A percentile compares a stretch with the other conserved stretches of the same genome.
These are phyloP conservation scores for Diplosphaera chodatii DNA, from an alignment of 139 green algal species.

Conservation along the genomic window DNA sequence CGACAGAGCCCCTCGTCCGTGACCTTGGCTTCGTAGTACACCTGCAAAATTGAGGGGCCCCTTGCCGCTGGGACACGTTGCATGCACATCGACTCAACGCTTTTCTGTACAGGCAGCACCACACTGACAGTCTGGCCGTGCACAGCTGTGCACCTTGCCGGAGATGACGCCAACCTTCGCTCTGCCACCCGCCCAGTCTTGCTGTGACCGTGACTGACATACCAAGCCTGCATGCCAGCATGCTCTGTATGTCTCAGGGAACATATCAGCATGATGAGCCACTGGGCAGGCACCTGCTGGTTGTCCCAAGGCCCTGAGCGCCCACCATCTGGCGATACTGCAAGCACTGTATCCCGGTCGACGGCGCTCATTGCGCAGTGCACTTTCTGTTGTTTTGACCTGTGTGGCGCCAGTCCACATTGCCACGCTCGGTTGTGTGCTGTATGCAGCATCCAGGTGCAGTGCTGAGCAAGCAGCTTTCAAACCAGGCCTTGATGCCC, in stretches of 20 bases:
- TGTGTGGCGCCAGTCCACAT: background rate
- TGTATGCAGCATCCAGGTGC: too few relatives aligned
- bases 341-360: conserved; percentile 52
- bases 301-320: too few relatives aligned
- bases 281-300: too few relatives aligned
- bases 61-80: too few relatives aligned
- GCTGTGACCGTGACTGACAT: conserved; percentile 46
- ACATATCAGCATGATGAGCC: background rate
- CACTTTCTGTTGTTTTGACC: background rate
- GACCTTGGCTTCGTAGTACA: conserved; percentile 56
- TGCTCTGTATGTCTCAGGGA: too few relatives aligned
- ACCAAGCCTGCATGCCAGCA: conserved; percentile 16
- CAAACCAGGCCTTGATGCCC: too few relatives aligned
- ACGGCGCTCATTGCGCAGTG: conserved; percentile 29
- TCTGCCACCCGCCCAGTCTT: conserved; percentile 50
- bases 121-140: too few relatives aligned
- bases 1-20: conserved; percentile 66
- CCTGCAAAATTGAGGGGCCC: too few relatives aligned
- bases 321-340: conserved; percentile 36
- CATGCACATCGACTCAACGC: too few relatives aligned
- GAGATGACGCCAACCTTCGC: conserved; percentile 37
- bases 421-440: too few relatives aligned
- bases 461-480: too few relatives aligned
- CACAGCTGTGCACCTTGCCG: conserved; percentile 13
- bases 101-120: too few relatives aligned